Evolutionary conservation across 768 basidiomycete species (phyloP), one percentile per base, ranked within the genome.

Genomic region (Termitomyces heimii): DNA sequence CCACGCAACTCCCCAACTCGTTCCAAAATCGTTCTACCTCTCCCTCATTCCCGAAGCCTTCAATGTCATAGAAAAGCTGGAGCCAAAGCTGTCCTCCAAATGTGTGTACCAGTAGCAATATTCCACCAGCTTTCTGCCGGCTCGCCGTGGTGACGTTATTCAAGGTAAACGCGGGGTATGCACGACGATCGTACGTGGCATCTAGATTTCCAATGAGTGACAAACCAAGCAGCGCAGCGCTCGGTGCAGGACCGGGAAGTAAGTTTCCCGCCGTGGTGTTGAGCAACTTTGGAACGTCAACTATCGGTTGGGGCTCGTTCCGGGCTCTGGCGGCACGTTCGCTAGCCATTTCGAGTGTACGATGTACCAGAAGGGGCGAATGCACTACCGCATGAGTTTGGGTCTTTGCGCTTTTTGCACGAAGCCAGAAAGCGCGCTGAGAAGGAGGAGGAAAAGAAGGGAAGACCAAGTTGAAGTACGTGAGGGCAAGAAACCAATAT

Each of bases 141-240:
- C 81, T 83, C 22, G 85, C 86, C 3, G 86, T 87, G 22, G 82
- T 85, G 32, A 89, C 73, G 12, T 78, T 78, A 60, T 80, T 77
- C n/a, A 88, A 73, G 53, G 72, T 63, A 59, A 85, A 60, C 16
- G 57, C 54, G 14, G 76, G 74, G 69, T 77, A 86, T 1, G 67
- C 55, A 32, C 71, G 66, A 57, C 84, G 82, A 57, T 75, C 74
- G 69, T 87, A 88, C 16, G 81, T 82, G 6, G 75, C 80, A 62
- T 88, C 86, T 35, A 87, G 73, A 65, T 87, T 86, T 6, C 86
- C 86, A 35, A 88, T 78, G 62, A 88, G 75, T 13, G 86, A 89
- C 31, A 88, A 68, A 0, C 86, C 86, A 57, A 86, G 73, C 16
- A 89, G 66, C 6, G 67, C 63, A 7, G 55, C 39, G 47, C 66